phyloP scores from a whole-genome alignment of 768 basidiomycete genomes.

The Leccinum imitatum region DNA sequence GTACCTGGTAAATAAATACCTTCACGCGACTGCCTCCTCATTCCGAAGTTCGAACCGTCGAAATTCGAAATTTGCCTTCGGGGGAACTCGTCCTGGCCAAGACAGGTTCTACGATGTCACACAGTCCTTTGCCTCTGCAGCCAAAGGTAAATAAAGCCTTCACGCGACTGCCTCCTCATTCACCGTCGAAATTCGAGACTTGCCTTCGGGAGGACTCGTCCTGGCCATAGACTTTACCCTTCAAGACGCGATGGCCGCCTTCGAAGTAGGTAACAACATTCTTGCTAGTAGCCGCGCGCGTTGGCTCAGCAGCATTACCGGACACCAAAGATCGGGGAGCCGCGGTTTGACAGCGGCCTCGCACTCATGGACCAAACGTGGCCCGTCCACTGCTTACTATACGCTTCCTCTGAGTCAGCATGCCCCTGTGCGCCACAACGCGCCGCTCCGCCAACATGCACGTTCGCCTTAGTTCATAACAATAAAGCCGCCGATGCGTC shows the following conservation, averaged over 20 bases:
- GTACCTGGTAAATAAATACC: no score
- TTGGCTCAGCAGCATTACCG: constrained; percentile 12
- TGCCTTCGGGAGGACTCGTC: constrained; percentile 62
- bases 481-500: no score
- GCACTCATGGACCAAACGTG: constrained; percentile 40
- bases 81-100: no score
- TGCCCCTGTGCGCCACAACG: no score
- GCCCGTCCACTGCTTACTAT: constrained; percentile 23
- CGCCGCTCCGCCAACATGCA: no score
- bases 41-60: no score
- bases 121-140: constrained; percentile 55
- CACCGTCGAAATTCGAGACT: constrained; percentile 42
- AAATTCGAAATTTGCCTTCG: no score
- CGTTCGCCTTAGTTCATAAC: no score
- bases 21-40: no score
- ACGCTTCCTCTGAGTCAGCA: no score
- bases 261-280: constrained; percentile 57
- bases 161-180: constrained; percentile 8
- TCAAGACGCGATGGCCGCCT: constrained; percentile 91
- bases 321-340: constrained; percentile 78
- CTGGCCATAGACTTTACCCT: constrained; percentile 71
- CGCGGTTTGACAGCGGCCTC: constrained; percentile 84
- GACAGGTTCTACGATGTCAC: constrained; percentile 48
- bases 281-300: constrained; percentile 2
- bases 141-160: constrained; percentile 46